Evolutionary conservation across 2,329 filamentous ascomycete species (phyloP).

Genomic region (Alternaria atra): DNA sequence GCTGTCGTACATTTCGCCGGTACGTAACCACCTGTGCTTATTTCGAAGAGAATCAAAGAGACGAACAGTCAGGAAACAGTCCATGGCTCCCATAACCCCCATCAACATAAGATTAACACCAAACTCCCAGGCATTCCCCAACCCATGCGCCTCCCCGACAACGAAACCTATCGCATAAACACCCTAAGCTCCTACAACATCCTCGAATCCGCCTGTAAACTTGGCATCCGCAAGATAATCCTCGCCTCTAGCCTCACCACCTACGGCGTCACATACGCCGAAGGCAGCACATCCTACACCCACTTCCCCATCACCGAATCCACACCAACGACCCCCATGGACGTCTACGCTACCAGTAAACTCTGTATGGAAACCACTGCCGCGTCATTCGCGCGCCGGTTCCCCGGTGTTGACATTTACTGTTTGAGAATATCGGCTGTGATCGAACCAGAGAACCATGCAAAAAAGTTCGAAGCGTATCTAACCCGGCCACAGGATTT

Average conservation of each 20-base stretch:
- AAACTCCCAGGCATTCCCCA: constrained; percentile 52
- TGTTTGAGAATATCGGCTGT: constrained; percentile 67
- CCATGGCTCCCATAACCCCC: background rate
- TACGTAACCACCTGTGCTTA: constrained; percentile 42
- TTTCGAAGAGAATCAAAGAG: background rate
- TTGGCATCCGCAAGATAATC: constrained; percentile 69
- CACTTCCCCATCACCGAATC: constrained; percentile 67
- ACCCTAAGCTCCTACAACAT: constrained; percentile 61
- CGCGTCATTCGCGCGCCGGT: constrained; percentile 63
- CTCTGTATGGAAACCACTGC: constrained; percentile 66
- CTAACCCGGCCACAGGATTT: constrained; percentile 59
- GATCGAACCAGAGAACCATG: constrained; percentile 66
- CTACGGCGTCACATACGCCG: constrained; percentile 66
- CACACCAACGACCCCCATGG: constrained; percentile 66
- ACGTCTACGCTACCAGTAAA: constrained; percentile 68
- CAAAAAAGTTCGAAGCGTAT: constrained; percentile 58
- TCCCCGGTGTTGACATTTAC: constrained; percentile 64
- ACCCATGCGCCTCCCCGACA: constrained; percentile 68
- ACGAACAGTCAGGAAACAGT: background rate
- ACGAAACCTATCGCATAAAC: constrained; percentile 62
- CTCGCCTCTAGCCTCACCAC: constrained; percentile 66
- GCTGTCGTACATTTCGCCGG: constrained; percentile 68
- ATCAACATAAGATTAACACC: background rate
- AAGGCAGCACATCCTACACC: constrained; percentile 64
- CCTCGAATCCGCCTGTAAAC: constrained; percentile 67